These are phyloP conservation scores for Fonsecaea erecta DNA, from an alignment of 2,329 filamentous ascomycete species.

Conservation along the genomic window DNA sequence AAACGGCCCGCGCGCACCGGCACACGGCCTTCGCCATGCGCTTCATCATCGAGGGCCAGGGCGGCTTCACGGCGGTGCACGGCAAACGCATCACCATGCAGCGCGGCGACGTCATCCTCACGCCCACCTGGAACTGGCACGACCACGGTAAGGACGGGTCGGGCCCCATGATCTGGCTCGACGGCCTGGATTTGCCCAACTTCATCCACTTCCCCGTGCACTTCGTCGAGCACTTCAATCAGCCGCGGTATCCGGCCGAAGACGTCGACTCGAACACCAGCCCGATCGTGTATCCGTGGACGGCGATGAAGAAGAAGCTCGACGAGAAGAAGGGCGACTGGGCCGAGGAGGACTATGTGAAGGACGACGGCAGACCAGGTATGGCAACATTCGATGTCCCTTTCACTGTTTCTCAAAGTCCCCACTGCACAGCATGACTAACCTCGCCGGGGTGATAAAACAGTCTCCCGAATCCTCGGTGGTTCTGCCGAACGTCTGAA, in stretches of 20 bases:
- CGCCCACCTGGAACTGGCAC: conserved; percentile 64
- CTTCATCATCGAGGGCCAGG: conserved; percentile 62
- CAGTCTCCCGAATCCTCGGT: conserved; percentile 50
- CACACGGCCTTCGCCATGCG: conserved; percentile 62
- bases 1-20: conserved; percentile 60
- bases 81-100: conserved; percentile 58
- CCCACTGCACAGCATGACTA: neutral
- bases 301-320: conserved; percentile 50
- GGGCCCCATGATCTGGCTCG: conserved; percentile 62
- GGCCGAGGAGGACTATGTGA: conserved; percentile 43
- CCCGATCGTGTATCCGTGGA: conserved; percentile 56
- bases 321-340: conserved; percentile 44
- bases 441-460: neutral
- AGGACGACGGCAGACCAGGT: conserved; percentile 40
- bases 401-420: neutral
- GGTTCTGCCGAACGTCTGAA: conserved; percentile 54
- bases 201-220: conserved; percentile 59
- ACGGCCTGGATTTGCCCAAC: conserved; percentile 59
- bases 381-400: neutral
- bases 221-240: conserved; percentile 58
- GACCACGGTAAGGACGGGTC: conserved; percentile 64
- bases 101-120: conserved; percentile 62
- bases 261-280: conserved; percentile 47
- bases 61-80: conserved; percentile 63
- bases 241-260: conserved; percentile 55